Evolutionary conservation across 2,329 filamentous ascomycete species (phyloP).

Genomic region (Meredithiella fracta): DNA sequence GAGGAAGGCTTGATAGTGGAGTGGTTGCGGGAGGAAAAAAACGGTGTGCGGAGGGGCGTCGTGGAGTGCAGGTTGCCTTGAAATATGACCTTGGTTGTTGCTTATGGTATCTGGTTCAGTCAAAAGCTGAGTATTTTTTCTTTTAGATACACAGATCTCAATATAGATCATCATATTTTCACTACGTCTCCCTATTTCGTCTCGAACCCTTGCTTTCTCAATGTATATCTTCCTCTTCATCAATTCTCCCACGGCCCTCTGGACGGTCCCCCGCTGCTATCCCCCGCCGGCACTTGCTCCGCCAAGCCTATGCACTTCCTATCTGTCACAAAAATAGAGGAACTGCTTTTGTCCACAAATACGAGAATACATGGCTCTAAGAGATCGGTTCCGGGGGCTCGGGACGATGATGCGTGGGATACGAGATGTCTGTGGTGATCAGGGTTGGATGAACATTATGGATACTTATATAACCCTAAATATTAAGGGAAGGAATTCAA

Average conservation of each 20-base stretch:
- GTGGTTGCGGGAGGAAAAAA: conserved; percentile 39
- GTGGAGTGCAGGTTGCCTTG: conserved; percentile 32
- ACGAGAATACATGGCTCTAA: not conserved
- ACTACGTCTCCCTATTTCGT: too few relatives aligned
- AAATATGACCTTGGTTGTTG: too few relatives aligned
- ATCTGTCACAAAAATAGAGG: too few relatives aligned
- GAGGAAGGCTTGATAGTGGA: conserved; percentile 32
- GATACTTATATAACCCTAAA: not conserved
- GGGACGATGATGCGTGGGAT: not conserved
- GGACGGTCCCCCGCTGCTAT: too few relatives aligned
- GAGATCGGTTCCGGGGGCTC: not conserved
- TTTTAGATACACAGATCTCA: not conserved
- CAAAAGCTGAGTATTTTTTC: not conserved
- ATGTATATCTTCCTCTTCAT: too few relatives aligned
- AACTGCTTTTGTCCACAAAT: not conserved
- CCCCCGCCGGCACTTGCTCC: too few relatives aligned
- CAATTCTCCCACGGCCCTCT: too few relatives aligned
- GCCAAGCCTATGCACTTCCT: too few relatives aligned
- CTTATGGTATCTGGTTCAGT: too few relatives aligned
- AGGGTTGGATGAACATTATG: too few relatives aligned
- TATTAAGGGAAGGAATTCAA: not conserved
- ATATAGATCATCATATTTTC: too few relatives aligned
- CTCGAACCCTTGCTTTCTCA: too few relatives aligned
- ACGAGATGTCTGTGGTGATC: not conserved
- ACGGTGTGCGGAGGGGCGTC: conserved; percentile 45